These are phyloP conservation scores for Melaleuca quinquenervia DNA, from an alignment of 345 rosid species.

Conservation along the genomic window DNA sequence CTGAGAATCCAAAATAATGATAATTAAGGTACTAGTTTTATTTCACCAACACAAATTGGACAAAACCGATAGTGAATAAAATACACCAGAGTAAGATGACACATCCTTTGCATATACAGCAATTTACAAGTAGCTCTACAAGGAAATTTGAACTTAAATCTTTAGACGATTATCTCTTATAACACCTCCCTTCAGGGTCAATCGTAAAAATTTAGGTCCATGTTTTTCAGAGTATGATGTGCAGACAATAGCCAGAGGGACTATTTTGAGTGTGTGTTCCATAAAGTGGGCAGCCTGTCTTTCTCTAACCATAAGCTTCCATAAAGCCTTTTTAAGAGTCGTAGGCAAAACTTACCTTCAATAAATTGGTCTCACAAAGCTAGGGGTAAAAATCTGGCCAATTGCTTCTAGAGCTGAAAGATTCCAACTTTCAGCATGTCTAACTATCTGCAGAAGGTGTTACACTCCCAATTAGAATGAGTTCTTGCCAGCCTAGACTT, in stretches of 20 bases:
- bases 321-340: neutral
- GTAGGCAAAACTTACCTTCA: neutral
- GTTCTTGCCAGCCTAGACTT: neutral
- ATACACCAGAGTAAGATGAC: neutral
- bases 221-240: neutral
- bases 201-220: neutral
- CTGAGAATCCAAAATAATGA: neutral
- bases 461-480: neutral
- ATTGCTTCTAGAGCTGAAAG: conserved; percentile 69
- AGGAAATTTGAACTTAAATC: neutral
- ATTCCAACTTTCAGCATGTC: conserved; percentile 82
- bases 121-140: neutral
- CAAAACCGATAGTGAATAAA: neutral
- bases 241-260: neutral
- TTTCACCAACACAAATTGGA: neutral
- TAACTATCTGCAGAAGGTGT: conserved; percentile 31
- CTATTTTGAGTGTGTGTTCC: neutral
- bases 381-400: conserved; percentile 57
- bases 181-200: neutral
- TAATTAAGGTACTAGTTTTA: neutral
- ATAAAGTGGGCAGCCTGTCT: neutral
- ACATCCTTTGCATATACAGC: neutral
- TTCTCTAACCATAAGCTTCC: neutral
- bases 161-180: neutral
- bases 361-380: conserved; percentile 5